phyloP scores from a whole-genome alignment of 176 grass and related monocot genomes.

The Juncus effusus region DNA sequence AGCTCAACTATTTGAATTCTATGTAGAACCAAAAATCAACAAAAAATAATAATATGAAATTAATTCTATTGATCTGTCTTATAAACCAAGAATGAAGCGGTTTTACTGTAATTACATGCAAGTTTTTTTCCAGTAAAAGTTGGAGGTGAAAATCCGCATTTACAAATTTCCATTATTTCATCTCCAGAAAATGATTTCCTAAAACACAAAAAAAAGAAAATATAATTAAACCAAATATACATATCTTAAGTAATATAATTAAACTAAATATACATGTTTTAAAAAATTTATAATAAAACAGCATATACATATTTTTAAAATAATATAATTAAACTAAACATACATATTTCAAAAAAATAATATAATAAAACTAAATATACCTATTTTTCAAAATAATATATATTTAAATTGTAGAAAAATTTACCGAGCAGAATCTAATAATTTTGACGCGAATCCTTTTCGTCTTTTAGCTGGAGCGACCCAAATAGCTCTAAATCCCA shows the following conservation, averaged over 20 bases:
- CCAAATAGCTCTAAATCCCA: slow-evolving; percentile 89
- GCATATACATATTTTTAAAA: not conserved
- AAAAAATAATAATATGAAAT: no score
- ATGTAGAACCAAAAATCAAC: no score
- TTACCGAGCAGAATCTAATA: slow-evolving; percentile 75
- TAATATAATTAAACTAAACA: not conserved
- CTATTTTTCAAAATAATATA: not conserved
- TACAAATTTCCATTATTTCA: slow-evolving; percentile 30
- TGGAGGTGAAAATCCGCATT: slow-evolving; percentile 76
- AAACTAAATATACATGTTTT: not conserved
- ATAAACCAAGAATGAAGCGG: slow-evolving; percentile 64
- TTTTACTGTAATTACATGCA: slow-evolving; percentile 57
- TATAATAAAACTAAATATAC: not conserved
- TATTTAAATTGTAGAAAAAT: not conserved
- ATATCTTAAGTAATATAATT: not conserved
- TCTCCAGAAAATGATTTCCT: slow-evolving; percentile 52
- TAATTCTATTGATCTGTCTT: slow-evolving; percentile 21
- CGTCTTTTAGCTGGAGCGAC: slow-evolving; percentile 65
- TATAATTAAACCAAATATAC: not conserved
- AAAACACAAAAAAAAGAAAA: slow-evolving; percentile 6
- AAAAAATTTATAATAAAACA: not conserved
- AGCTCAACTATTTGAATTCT: no score
- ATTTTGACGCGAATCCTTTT: slow-evolving; percentile 52
- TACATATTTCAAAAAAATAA: not conserved
- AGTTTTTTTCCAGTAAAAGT: slow-evolving; percentile 58